Conservation (phyloP, 352 stramenopile species). For the Pythium aquatile region DNA sequence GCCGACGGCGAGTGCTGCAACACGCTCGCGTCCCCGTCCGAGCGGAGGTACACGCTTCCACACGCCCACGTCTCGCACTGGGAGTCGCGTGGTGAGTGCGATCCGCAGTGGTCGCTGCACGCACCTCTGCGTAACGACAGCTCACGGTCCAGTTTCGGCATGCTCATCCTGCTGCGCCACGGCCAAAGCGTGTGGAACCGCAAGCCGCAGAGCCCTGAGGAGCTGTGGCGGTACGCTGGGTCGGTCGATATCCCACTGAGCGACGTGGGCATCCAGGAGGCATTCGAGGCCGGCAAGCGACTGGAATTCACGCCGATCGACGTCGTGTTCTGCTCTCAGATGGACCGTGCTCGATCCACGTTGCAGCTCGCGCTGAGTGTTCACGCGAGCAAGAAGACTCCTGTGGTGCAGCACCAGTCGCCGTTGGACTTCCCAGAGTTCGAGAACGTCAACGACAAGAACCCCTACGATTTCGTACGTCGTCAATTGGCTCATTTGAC, state of each 20-base stretch:
- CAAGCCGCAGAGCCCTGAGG: slow-evolving; percentile 66
- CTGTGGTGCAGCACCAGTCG: slow-evolving; percentile 71
- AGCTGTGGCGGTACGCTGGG: slow-evolving; percentile 80
- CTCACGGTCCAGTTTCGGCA: slow-evolving; percentile 59
- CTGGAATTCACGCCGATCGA: slow-evolving; percentile 79
- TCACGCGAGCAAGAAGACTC: slow-evolving; percentile 81
- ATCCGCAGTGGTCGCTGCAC: slow-evolving; percentile 54
- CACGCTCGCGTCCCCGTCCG: slow-evolving; percentile 42
- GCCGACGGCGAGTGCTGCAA: slow-evolving; percentile 78
- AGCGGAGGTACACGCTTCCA: slow-evolving; percentile 71
- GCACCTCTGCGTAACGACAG: slow-evolving; percentile 29
- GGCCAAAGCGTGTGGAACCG: slow-evolving; percentile 86
- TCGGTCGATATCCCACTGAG: slow-evolving; percentile 81
- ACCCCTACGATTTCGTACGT: slow-evolving; percentile 77
- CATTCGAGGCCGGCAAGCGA: slow-evolving; percentile 71
- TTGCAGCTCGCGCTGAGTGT: slow-evolving; percentile 77
- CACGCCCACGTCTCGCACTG: slow-evolving; percentile 71
- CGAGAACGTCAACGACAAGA: slow-evolving; percentile 71
- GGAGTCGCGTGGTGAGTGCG: slow-evolving; percentile 57
- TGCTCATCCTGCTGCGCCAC: slow-evolving; percentile 80
- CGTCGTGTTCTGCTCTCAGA: slow-evolving; percentile 84
- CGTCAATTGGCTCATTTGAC: not conserved
- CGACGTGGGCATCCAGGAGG: slow-evolving; percentile 82
- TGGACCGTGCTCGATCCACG: slow-evolving; percentile 77
- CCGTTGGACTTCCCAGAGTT: slow-evolving; percentile 67